Evolutionary conservation across 2,329 filamentous ascomycete genomes (phyloP).

Genomic region (Penicillium sp.): DNA sequence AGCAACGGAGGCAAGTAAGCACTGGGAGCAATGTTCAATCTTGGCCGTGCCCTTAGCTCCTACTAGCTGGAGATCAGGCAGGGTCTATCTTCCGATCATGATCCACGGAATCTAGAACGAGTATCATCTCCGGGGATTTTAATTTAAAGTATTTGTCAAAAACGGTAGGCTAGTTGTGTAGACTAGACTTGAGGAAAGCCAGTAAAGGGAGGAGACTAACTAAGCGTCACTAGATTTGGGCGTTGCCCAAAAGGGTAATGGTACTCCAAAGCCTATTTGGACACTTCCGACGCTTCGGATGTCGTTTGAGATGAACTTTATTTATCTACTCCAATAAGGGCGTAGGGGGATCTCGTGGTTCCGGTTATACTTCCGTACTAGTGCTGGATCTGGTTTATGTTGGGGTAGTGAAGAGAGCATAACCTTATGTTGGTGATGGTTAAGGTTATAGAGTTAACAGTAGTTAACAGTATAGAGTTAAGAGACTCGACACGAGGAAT

Average conservation of each 20-base stretch:
- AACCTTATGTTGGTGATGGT: too few relatives aligned
- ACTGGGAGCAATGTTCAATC: too few relatives aligned
- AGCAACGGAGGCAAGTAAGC: not conserved
- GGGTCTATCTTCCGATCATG: not conserved
- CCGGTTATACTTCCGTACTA: not conserved
- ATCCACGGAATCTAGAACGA: not conserved
- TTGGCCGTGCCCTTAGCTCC: not conserved
- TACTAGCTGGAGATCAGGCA: not conserved
- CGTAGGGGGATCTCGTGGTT: not conserved
- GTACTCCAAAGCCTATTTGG: not conserved
- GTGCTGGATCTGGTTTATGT: too few relatives aligned
- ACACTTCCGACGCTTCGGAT: not conserved
- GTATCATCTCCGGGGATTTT: not conserved
- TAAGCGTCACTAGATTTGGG: not conserved
- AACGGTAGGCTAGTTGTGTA: not conserved
- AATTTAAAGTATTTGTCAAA: not conserved
- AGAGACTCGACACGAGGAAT: too few relatives aligned
- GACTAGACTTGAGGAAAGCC: too few relatives aligned
- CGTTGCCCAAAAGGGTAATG: not conserved
- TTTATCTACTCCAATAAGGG: not conserved
- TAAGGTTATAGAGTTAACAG: too few relatives aligned
- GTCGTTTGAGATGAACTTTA: not conserved
- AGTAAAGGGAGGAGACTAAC: not conserved
- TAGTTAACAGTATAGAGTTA: too few relatives aligned
- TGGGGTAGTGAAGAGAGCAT: too few relatives aligned